Evolutionary conservation across 2,329 filamentous ascomycete genomes (phyloP).

Genomic region (Cryphonectria nitschkei): DNA sequence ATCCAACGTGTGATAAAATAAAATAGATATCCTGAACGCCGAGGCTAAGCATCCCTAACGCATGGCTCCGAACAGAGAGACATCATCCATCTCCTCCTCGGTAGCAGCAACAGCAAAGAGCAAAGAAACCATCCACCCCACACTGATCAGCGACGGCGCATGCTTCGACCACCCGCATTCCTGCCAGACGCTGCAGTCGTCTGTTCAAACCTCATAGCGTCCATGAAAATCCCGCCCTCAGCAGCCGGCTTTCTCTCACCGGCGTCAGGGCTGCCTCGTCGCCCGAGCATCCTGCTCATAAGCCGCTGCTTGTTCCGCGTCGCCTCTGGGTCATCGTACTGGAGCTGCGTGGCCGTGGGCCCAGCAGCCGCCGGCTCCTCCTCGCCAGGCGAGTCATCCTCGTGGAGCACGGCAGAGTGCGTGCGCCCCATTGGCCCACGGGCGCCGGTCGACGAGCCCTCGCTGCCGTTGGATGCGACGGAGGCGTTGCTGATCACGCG

Average conservation of each 20-base stretch:
- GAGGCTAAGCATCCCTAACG: background rate
- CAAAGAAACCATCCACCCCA: background rate
- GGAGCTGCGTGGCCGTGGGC: constrained; percentile 56
- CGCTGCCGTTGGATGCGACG: constrained; percentile 51
- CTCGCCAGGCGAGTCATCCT: constrained; percentile 33
- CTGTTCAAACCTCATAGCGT: constrained; percentile 5
- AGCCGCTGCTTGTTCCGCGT: constrained; percentile 47
- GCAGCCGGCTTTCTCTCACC: background rate
- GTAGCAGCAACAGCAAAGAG: background rate
- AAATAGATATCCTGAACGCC: background rate
- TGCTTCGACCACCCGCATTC: background rate
- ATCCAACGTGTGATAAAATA: background rate
- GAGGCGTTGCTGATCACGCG: constrained; percentile 63
- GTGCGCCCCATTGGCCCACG: constrained; percentile 18
- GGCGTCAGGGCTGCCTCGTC: constrained; percentile 11
- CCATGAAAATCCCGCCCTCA: background rate
- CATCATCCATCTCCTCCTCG: background rate
- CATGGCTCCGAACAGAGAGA: background rate
- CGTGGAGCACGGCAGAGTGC: constrained; percentile 14
- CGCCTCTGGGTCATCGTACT: constrained; percentile 57
- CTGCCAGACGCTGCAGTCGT: background rate
- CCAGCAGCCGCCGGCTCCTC: constrained; percentile 26
- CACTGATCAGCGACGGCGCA: background rate
- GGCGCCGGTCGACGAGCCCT: constrained; percentile 40
- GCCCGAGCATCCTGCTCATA: constrained; percentile 48